A percentile compares a stretch with the other conserved stretches of the same genome.
Evolutionary conservation across 2,329 filamentous ascomycete species (phyloP).

Genomic region (Aspergillus aculeatus): DNA sequence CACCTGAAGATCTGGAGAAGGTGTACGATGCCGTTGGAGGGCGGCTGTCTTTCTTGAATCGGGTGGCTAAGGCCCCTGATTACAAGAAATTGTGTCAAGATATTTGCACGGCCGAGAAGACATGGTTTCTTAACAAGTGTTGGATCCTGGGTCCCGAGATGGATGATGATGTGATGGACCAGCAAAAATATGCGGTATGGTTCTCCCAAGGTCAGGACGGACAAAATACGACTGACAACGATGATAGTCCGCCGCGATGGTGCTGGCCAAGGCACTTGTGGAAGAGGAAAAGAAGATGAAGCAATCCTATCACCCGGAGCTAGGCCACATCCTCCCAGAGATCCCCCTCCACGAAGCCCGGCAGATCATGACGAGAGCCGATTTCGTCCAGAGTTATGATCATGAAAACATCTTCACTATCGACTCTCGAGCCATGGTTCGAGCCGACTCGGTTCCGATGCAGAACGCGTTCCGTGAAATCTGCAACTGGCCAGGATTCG

Average conservation of each 20-base stretch:
- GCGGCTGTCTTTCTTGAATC: conserved; percentile 80
- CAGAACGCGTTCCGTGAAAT: conserved; percentile 86
- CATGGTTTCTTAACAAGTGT: conserved; percentile 77
- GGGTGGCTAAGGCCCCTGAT: conserved; percentile 80
- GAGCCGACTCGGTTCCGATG: conserved; percentile 95
- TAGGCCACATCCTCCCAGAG: conserved; percentile 74
- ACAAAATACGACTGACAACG: conserved; percentile 15
- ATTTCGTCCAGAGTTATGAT: conserved; percentile 92
- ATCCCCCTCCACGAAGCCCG: conserved; percentile 80
- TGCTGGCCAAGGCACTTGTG: conserved; percentile 87
- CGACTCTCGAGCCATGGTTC: conserved; percentile 78
- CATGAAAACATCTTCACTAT: conserved; percentile 95
- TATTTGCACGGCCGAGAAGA: conserved; percentile 70
- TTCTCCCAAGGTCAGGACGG: conserved; percentile 21
- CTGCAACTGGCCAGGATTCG: conserved; percentile 72
- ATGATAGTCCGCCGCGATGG: conserved; percentile 79
- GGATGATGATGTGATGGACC: conserved; percentile 98
- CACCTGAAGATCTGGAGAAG: conserved; percentile 60
- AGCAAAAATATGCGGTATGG: conserved; percentile 88
- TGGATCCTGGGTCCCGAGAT: conserved; percentile 73
- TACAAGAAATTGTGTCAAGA: conserved; percentile 76
- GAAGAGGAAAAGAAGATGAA: conserved; percentile 68
- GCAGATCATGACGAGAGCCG: conserved; percentile 90
- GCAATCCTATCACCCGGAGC: conserved; percentile 61
- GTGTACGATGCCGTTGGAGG: conserved; percentile 88